These are phyloP conservation scores for Geotrichum citri-aurantii DNA, from an alignment of 1,139 yeast genomes.

Conservation along the genomic window DNA sequence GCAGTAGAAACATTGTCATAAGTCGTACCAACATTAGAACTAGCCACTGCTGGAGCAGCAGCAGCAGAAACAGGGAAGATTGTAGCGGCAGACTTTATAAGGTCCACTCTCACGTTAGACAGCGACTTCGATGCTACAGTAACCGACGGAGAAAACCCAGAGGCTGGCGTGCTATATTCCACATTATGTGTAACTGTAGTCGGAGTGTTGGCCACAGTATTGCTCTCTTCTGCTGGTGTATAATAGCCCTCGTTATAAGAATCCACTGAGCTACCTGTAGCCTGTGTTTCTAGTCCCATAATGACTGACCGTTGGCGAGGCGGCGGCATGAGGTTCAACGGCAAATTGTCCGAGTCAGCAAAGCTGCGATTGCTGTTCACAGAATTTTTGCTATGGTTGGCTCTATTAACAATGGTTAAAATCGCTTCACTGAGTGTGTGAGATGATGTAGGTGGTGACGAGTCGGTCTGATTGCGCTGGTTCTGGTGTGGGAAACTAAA, in stretches of 20 bases:
- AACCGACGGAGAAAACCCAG: not conserved
- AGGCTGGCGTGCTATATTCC: not conserved
- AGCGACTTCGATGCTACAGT: not conserved
- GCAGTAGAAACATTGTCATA: not conserved
- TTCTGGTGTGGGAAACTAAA: not conserved
- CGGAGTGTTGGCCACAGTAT: not conserved
- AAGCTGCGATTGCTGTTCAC: not conserved
- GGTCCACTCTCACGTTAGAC: not conserved
- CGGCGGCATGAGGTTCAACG: not conserved
- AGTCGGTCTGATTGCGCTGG: not conserved
- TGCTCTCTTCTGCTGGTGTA: not conserved
- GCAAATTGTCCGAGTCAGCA: not conserved
- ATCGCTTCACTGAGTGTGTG: not conserved
- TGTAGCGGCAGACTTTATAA: no score
- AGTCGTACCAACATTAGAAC: not conserved
- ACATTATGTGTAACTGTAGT: not conserved
- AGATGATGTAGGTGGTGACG: not conserved
- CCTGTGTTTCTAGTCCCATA: not conserved
- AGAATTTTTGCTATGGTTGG: not conserved
- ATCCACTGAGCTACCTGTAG: not conserved
- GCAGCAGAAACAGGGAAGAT: not conserved
- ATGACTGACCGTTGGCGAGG: not conserved
- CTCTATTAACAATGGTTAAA: not conserved
- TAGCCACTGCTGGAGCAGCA: not conserved
- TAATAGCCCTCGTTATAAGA: not conserved